A percentile compares a stretch with the other conserved stretches of the same genome.
phyloP scores from a whole-genome alignment of 345 rosid species.

The Anacardium occidentale region DNA sequence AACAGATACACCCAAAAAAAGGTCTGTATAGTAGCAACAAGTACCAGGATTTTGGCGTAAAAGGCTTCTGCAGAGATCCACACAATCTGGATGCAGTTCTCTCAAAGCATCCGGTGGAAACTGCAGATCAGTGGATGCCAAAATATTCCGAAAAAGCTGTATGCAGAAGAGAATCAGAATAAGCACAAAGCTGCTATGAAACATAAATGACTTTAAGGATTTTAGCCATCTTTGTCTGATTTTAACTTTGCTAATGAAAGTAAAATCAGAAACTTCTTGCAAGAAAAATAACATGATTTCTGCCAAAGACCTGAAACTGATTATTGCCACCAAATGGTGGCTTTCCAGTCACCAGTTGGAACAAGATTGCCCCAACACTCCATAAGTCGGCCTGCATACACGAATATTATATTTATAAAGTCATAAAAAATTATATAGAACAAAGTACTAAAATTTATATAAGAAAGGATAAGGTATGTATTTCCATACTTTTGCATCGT shows the following conservation, averaged over 20 bases:
- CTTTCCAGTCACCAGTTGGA: constrained; percentile 78
- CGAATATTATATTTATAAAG: constrained; percentile 4
- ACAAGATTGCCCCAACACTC: constrained; percentile 87
- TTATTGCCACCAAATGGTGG: constrained; percentile 75
- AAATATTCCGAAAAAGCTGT: constrained; percentile 77
- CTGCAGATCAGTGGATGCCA: constrained; percentile 61
- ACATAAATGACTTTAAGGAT: constrained; percentile 3
- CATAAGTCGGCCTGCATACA: constrained; percentile 75
- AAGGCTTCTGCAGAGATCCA: constrained; percentile 71
- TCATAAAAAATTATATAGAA: not conserved
- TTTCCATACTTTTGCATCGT: constrained; percentile 78
- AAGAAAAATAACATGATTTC: constrained; percentile 1
- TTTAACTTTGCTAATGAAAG: constrained; percentile 11
- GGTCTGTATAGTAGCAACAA: constrained; percentile 2
- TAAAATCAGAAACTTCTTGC: not conserved
- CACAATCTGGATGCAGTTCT: constrained; percentile 69
- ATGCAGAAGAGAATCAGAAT: constrained; percentile 24
- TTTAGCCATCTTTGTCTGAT: not conserved
- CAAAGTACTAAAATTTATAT: not conserved
- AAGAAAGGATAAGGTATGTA: not conserved
- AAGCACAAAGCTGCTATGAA: constrained; percentile 7
- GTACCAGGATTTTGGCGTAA: constrained; percentile 67
- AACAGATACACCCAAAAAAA: not conserved
- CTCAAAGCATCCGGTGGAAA: constrained; percentile 59
- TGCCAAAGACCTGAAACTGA: constrained; percentile 56